Evolutionary conservation across 441 rosid genomes (phyloP).

Genomic region (Pelargonium cotyledonis): DNA sequence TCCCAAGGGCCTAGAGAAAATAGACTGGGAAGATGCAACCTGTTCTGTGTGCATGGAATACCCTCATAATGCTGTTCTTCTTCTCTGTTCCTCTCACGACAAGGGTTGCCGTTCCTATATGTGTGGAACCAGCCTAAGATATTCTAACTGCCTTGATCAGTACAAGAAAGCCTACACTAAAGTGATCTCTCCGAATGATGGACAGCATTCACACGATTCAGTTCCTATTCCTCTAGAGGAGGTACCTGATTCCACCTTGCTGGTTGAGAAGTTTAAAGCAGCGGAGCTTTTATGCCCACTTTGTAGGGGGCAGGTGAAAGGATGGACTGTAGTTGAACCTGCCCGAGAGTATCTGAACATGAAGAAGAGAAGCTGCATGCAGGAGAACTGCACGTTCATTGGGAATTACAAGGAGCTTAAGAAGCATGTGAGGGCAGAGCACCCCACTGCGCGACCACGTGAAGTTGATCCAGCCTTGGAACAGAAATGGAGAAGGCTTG

Average conservation of each 20-base stretch:
- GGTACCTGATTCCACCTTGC: slow-evolving; percentile 30
- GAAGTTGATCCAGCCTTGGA: slow-evolving; percentile 69
- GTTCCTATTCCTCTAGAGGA: slow-evolving; percentile 28
- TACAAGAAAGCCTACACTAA: slow-evolving; percentile 83
- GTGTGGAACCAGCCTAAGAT: slow-evolving; percentile 97
- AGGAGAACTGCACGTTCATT: slow-evolving; percentile 65
- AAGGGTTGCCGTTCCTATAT: slow-evolving; percentile 95
- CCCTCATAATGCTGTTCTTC: slow-evolving; percentile 96
- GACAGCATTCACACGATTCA: slow-evolving; percentile 18
- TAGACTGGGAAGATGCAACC: slow-evolving; percentile 77
- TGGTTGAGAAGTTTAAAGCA: slow-evolving; percentile 45
- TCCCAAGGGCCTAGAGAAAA: slow-evolving; percentile 46
- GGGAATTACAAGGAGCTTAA: slow-evolving; percentile 86
- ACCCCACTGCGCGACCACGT: slow-evolving; percentile 75
- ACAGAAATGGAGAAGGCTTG: slow-evolving; percentile 84
- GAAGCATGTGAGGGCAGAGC: slow-evolving; percentile 78
- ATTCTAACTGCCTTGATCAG: slow-evolving; percentile 89
- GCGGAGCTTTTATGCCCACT: slow-evolving; percentile 81
- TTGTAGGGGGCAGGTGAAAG: slow-evolving; percentile 95
- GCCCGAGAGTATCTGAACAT: slow-evolving; percentile 71
- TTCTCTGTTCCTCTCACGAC: slow-evolving; percentile 92
- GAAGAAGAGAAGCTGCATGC: slow-evolving; percentile 84
- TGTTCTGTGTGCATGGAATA: slow-evolving; percentile 97
- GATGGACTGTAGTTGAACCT: slow-evolving; percentile 95
- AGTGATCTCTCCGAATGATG: slow-evolving; percentile 31